Percentiles rank a stretch among this genome's conserved stretches.
Evolutionary conservation across 805 yeast genomes (phyloP).

Genomic region (Ascoidea asiatica): DNA sequence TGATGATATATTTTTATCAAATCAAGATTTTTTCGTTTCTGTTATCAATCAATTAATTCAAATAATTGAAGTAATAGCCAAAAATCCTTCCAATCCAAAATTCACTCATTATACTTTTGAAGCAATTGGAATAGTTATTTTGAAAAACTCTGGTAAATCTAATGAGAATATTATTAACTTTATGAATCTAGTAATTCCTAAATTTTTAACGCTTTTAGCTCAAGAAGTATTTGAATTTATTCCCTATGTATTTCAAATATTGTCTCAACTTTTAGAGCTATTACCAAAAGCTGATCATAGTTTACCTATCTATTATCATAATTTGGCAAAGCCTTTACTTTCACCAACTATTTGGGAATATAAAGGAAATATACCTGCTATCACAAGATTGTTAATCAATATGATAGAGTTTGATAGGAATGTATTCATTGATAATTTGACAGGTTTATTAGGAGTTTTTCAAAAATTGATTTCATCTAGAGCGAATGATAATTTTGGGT

Average conservation of each 20-base stretch:
- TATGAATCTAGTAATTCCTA: conserved; percentile 48
- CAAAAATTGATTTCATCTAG: conserved; percentile 84
- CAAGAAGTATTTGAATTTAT: conserved; percentile 88
- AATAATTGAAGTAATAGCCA: conserved; percentile 57
- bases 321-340: conserved; percentile 65
- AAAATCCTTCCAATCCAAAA: conserved; percentile 91
- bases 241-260: conserved; percentile 86
- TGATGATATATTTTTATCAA: conserved; percentile 34
- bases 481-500: conserved; percentile 67
- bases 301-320: conserved; percentile 56
- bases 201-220: conserved; percentile 51
- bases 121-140: conserved; percentile 60
- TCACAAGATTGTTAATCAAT: conserved; percentile 64
- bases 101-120: conserved; percentile 89
- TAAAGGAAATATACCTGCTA: conserved; percentile 87
- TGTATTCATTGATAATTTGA: conserved; percentile 28
- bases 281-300: conserved; percentile 24
- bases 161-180: conserved; percentile 23
- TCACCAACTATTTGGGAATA: conserved; percentile 92
- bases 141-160: conserved; percentile 22
- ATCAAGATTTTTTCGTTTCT: conserved; percentile 16
- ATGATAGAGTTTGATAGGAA: conserved; percentile 31
- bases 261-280: conserved; percentile 61
- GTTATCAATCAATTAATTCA: conserved; percentile 50
- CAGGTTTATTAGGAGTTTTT: conserved; percentile 90